Evolutionary conservation across 495 filamentous ascomycete species (phyloP).

Genomic region (Lasiosphaeria ovina): DNA sequence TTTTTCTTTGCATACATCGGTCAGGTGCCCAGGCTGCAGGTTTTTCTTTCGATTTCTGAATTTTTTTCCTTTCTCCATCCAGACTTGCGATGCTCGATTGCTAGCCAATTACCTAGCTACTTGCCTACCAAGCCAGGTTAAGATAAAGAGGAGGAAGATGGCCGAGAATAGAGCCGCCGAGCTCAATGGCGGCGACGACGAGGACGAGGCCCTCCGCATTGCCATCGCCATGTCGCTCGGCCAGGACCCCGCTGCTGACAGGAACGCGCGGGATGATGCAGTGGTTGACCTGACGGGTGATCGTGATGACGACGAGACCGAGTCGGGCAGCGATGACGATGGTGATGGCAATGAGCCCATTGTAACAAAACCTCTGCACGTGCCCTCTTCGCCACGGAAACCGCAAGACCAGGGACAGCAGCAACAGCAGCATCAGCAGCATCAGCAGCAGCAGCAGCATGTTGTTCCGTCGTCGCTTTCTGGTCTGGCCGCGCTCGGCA

Average conservation of each 20-base stretch:
- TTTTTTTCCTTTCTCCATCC: no score
- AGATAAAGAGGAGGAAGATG: slow-evolving; percentile 5
- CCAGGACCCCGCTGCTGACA: neutral
- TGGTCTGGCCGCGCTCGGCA: slow-evolving; percentile 33
- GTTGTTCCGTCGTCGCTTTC: neutral
- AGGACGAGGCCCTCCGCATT: slow-evolving; percentile 45
- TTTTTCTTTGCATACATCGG: no score
- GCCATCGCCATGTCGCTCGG: slow-evolving; percentile 45
- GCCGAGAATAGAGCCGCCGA: slow-evolving; percentile 14
- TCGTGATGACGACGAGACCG: no score
- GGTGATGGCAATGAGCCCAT: no score
- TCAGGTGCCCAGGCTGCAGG: no score
- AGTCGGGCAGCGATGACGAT: no score
- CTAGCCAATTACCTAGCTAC: no score
- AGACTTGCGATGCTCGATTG: no score
- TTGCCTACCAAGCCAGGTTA: no score
- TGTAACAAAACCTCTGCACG: no score
- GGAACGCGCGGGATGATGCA: neutral
- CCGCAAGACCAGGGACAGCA: neutral
- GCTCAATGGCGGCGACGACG: slow-evolving; percentile 33
- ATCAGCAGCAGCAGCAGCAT: slow-evolving; percentile 1
- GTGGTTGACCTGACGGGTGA: neutral
- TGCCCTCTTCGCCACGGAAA: neutral
- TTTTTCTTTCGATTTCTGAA: no score
- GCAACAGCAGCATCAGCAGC: neutral